Conservation (phyloP, 345 rosid species). For the Arabis hirsuta region DNA sequence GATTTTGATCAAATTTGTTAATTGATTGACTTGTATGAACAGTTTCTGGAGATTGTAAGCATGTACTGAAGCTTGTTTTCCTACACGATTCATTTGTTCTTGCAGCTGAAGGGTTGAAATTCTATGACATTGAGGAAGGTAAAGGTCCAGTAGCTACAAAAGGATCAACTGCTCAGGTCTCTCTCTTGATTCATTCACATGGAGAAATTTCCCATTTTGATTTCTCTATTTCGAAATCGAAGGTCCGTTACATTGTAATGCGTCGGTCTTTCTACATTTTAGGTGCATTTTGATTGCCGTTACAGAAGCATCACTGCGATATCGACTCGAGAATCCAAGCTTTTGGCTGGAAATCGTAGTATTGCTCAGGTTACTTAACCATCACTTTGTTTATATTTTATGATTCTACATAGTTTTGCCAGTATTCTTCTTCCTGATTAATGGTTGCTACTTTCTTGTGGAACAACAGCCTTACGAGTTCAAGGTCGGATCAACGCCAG, state of each 20-base stretch:
- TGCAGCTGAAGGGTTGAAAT: slow-evolving; percentile 82
- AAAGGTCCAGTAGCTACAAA: slow-evolving; percentile 76
- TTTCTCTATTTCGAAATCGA: not conserved
- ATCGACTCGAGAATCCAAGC: slow-evolving; percentile 92
- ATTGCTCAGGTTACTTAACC: slow-evolving; percentile 69
- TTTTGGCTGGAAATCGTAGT: slow-evolving; percentile 85
- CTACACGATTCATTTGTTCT: not conserved
- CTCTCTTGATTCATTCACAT: slow-evolving; percentile 17
- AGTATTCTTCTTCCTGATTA: slow-evolving; percentile 10
- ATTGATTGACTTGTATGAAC: slow-evolving; percentile 15
- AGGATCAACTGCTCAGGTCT: slow-evolving; percentile 80
- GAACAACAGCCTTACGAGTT: slow-evolving; percentile 81
- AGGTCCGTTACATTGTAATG: not conserved
- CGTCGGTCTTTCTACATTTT: not conserved
- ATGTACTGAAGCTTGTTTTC: slow-evolving; percentile 18
- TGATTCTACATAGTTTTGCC: not conserved
- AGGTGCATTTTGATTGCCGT: slow-evolving; percentile 91
- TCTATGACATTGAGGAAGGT: slow-evolving; percentile 80
- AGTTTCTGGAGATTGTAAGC: slow-evolving; percentile 5
- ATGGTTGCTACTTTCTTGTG: slow-evolving; percentile 17
- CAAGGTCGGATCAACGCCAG: slow-evolving; percentile 82
- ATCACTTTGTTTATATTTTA: not conserved
- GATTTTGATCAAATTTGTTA: not conserved
- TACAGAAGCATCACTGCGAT: slow-evolving; percentile 76
- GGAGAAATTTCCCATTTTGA: not conserved